Conservation (phyloP, 1,284 basidiomycete species). For the Microstroma glucosiphilum region DNA sequence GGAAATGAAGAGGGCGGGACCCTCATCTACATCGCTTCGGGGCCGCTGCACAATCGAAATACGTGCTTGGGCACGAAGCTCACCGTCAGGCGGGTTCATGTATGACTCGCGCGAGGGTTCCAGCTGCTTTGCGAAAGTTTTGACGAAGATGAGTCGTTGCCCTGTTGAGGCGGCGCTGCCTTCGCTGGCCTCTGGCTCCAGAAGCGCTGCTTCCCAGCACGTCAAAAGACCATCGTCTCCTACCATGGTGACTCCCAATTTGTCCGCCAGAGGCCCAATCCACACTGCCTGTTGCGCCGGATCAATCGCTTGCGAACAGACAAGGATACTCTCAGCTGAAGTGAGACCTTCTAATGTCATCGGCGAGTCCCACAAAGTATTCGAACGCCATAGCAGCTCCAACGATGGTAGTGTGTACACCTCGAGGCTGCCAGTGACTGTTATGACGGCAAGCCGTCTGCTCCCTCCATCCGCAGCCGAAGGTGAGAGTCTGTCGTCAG, state of each 20-base stretch:
- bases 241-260: background rate
- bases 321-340: background rate
- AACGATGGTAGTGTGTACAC: background rate
- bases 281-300: background rate
- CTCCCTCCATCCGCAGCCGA: background rate
- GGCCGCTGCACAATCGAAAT: background rate
- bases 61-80: background rate
- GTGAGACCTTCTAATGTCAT: background rate
- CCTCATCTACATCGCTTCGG: background rate
- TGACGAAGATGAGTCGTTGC: background rate
- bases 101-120: background rate
- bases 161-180: background rate
- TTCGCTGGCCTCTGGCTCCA: background rate
- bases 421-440: background rate
- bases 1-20: background rate
- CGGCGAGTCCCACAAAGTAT: background rate
- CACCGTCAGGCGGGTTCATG: background rate
- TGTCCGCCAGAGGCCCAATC: background rate
- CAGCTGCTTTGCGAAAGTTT: background rate
- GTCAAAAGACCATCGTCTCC: background rate
- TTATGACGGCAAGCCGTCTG: slow-evolving; percentile 3
- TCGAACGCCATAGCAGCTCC: background rate
- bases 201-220: background rate
- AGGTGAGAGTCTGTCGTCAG: background rate
- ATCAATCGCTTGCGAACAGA: background rate